Percentiles rank a stretch among this genome's conserved stretches.
Conservation (phyloP, 2,329 filamentous ascomycete species). For the Colletotrichum salicis region DNA sequence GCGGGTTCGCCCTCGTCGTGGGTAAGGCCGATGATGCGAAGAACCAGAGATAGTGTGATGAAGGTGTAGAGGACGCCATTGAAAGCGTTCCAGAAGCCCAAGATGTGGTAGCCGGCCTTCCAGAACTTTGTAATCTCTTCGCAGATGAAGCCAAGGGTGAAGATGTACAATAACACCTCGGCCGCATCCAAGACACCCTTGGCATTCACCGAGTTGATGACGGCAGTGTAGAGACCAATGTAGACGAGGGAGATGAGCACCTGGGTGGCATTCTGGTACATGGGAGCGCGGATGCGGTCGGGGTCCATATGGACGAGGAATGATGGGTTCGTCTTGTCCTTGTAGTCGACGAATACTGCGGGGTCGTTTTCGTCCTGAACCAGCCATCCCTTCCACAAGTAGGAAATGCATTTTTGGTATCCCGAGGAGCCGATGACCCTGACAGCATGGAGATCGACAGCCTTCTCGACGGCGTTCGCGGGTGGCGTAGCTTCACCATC, state of each 20-base stretch:
- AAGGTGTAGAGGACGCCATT: constrained; percentile 85
- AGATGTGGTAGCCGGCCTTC: constrained; percentile 91
- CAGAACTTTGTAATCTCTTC: constrained; percentile 91
- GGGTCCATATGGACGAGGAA: constrained; percentile 90
- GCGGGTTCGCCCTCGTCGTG: constrained; percentile 63
- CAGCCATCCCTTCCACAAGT: constrained; percentile 95
- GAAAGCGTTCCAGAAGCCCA: constrained; percentile 98
- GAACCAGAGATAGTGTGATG: constrained; percentile 79
- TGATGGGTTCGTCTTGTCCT: constrained; percentile 79
- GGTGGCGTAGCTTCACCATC: constrained; percentile 78
- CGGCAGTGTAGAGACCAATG: constrained; percentile 84
- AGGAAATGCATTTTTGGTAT: constrained; percentile 94
- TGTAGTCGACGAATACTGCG: constrained; percentile 88
- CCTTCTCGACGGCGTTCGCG: constrained; percentile 90
- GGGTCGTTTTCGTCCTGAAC: constrained; percentile 95
- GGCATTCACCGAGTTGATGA: constrained; percentile 94
- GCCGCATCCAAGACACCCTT: constrained; percentile 84
- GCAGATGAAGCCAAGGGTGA: constrained; percentile 89
- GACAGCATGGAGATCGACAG: constrained; percentile 91
- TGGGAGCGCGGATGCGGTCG: constrained; percentile 90
- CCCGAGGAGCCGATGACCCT: constrained; percentile 90
- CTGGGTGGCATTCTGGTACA: constrained; percentile 92
- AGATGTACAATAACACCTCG: constrained; percentile 87
- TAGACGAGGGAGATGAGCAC: constrained; percentile 86
- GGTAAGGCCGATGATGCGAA: constrained; percentile 81